phyloP scores from a whole-genome alignment of 176 grass and related monocot genomes.

The Ananas comosus region DNA sequence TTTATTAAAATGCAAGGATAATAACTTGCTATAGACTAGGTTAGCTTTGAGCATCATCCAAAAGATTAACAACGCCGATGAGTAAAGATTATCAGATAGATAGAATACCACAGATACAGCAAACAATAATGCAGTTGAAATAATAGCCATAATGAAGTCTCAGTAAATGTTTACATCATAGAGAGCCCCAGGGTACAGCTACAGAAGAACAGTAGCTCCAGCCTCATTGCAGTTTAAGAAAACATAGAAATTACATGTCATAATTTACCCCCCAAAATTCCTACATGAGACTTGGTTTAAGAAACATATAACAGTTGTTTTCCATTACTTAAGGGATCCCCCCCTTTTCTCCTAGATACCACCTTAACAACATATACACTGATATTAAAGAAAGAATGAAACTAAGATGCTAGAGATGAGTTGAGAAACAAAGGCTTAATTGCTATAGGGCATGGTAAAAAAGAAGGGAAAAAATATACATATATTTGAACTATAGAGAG shows the following conservation, averaged over 20 bases:
- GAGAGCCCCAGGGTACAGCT: not conserved
- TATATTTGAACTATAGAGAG: slow-evolving; percentile 47
- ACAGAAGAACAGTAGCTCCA: not conserved
- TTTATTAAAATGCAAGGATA: no score
- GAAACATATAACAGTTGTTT: no score
- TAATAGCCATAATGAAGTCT: not conserved
- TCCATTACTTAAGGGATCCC: no score
- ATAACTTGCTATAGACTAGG: no score
- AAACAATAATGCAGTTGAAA: not conserved
- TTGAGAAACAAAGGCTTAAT: not conserved
- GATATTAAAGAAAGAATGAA: no score
- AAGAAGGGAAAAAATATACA: slow-evolving; percentile 19
- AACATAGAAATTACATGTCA: not conserved
- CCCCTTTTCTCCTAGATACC: not conserved
- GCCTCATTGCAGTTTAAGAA: not conserved
- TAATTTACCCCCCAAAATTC: not conserved
- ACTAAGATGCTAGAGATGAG: not conserved
- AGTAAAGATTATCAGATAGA: no score
- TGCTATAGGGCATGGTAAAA: slow-evolving; percentile 35
- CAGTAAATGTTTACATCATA: not conserved
- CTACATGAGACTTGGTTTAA: no score
- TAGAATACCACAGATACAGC: no score
- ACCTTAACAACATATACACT: slow-evolving; percentile 28
- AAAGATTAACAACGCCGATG: no score
- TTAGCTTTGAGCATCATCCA: no score